phyloP scores from a whole-genome alignment of 2,329 filamentous ascomycete genomes.

The Phyllosticta paracitricarpa region DNA sequence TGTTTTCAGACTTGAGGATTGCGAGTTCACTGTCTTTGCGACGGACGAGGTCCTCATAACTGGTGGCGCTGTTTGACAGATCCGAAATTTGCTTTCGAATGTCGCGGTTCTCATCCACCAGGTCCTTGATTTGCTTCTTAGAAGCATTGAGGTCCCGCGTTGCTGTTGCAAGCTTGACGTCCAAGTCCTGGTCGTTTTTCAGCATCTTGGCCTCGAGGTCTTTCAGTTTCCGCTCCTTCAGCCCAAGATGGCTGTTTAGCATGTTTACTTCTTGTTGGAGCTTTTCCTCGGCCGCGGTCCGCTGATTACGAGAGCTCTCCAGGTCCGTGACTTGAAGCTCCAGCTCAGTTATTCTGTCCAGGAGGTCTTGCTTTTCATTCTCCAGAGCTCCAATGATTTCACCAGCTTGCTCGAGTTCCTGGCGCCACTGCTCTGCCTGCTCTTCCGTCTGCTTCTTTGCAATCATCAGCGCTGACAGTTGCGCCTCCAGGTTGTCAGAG shows the following conservation, averaged over 20 bases:
- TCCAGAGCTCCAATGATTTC: conserved; percentile 78
- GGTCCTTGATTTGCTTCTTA: conserved; percentile 64
- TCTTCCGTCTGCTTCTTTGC: conserved; percentile 84
- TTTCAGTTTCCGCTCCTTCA: conserved; percentile 83
- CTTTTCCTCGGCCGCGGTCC: conserved; percentile 64
- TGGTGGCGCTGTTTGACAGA: conserved; percentile 81
- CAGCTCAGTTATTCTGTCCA: conserved; percentile 56
- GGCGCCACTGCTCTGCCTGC: conserved; percentile 66
- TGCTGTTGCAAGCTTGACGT: conserved; percentile 68
- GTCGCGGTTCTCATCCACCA: conserved; percentile 69
- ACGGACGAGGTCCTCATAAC: conserved; percentile 87
- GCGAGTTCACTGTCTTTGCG: conserved; percentile 90
- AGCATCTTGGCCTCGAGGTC: conserved; percentile 79
- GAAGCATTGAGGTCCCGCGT: conserved; percentile 70
- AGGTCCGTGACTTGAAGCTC: conserved; percentile 63
- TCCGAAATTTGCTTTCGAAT: conserved; percentile 79
- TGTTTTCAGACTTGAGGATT: conserved; percentile 74
- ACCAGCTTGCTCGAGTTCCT: conserved; percentile 84
- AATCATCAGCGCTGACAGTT: conserved; percentile 77
- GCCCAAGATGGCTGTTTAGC: conserved; percentile 75
- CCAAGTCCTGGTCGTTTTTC: conserved; percentile 77
- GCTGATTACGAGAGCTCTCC: conserved; percentile 59
- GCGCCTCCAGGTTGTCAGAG: conserved; percentile 86
- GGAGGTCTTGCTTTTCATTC: conserved; percentile 69
- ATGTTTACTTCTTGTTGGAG: conserved; percentile 80